A percentile compares a stretch with the other conserved stretches of the same genome.
phyloP scores from a whole-genome alignment of 257 asterid species.

The Solanum etuberosum region DNA sequence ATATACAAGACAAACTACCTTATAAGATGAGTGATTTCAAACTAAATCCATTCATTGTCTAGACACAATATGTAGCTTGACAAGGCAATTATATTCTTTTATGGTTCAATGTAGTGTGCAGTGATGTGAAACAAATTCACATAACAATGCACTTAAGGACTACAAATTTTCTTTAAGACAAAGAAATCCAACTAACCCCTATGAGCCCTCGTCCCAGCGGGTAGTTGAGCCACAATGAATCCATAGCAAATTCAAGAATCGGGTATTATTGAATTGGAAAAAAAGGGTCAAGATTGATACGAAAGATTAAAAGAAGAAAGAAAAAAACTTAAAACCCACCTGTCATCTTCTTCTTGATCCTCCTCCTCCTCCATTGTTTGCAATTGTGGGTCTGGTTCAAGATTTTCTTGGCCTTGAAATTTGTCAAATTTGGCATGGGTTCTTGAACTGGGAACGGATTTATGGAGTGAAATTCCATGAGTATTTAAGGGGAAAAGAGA shows the following conservation, averaged over 20 bases:
- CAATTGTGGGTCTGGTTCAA: constrained; percentile 9
- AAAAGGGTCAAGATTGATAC: background rate
- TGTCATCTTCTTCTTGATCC: constrained; percentile 60
- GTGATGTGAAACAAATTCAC: background rate
- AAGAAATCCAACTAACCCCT: background rate
- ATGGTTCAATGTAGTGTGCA: background rate
- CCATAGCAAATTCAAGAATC: background rate
- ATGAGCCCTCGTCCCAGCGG: background rate
- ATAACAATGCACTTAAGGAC: background rate
- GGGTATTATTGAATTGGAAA: background rate
- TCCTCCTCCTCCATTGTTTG: constrained; percentile 8
- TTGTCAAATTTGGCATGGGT: constrained; percentile 64
- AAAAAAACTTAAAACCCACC: constrained; percentile 21
- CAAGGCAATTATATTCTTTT: background rate
- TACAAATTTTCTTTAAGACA: background rate
- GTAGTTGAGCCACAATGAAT: background rate
- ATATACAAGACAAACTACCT: background rate
- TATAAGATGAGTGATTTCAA: background rate
- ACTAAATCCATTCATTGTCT: background rate
- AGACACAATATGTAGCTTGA: background rate
- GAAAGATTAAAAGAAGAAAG: background rate
- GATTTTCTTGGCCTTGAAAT: constrained; percentile 44
- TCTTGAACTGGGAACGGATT: constrained; percentile 14
- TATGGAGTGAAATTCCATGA: constrained; percentile 13
- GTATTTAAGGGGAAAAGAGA: background rate